phyloP scores from a whole-genome alignment of 1,284 basidiomycete species.

The Moesziomyces parantarcticus region DNA sequence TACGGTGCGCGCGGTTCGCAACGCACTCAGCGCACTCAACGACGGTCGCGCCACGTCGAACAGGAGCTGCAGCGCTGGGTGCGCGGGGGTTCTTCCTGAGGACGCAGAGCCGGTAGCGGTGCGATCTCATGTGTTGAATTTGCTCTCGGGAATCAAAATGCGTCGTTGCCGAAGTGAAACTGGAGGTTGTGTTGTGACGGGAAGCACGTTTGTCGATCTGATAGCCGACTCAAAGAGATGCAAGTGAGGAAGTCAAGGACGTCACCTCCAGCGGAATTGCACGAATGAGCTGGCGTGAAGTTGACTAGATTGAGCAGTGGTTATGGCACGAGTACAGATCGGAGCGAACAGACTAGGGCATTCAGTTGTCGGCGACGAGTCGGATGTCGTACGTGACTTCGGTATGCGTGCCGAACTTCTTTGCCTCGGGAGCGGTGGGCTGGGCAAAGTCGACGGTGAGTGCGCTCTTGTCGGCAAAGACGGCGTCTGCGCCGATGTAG shows the following conservation, averaged over 20 bases:
- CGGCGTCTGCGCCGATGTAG: slow-evolving; percentile 68
- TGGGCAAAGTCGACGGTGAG: slow-evolving; percentile 64
- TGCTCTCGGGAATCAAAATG: too few species aligned
- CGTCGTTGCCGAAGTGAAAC: too few species aligned
- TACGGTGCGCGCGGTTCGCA: slow-evolving; percentile 1
- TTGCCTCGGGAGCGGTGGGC: slow-evolving; percentile 37
- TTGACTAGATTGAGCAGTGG: too few species aligned
- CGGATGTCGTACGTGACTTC: slow-evolving; percentile 61
- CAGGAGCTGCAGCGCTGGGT: slow-evolving; percentile 45
- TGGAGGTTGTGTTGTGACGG: too few species aligned
- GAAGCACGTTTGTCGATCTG: background rate
- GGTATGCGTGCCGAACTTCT: slow-evolving; percentile 23
- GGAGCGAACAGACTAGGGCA: too few species aligned
- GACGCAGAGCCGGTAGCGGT: too few species aligned
- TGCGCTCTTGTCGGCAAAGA: slow-evolving; percentile 69
- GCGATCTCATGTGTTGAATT: too few species aligned
- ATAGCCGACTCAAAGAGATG: too few species aligned
- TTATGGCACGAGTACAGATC: too few species aligned
- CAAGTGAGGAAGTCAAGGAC: too few species aligned
- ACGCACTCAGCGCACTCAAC: slow-evolving; percentile 30
- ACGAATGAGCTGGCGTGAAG: too few species aligned
- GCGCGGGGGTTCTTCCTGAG: slow-evolving; percentile 20
- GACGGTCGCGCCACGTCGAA: slow-evolving; percentile 40
- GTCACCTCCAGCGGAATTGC: too few species aligned
- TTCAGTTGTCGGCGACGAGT: slow-evolving; percentile 41